Base-by-base conservation (phyloP, 768 basidiomycete species). In the Leucosporidium creatinivorum region DNA sequence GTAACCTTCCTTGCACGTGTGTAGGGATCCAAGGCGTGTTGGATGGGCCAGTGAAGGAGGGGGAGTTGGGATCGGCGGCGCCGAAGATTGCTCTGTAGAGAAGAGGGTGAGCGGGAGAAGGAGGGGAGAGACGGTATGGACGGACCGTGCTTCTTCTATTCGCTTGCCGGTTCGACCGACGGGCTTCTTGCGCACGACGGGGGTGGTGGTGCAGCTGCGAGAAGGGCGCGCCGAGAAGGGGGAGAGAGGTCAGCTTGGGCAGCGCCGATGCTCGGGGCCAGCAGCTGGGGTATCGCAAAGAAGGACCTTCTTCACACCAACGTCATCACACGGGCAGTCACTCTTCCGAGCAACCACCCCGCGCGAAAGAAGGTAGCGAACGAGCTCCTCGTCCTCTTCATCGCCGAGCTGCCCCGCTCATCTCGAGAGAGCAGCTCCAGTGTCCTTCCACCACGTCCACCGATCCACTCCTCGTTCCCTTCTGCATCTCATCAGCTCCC, bases 1-100 rank as follows among this genome's bases (percentile, higher is more conserved):
- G 30, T 1, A 64, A 57, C 0, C 58, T n/a, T 21, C 44, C 36
- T 5, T 47, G n/a, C 9, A 60, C 19, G 44, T 52, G 25, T 9
- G 39, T 48, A n/a, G 54, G 63, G 13, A 73, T 58, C 68, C 68
- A 73, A 3, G 71, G 71, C 36, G 71, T 63, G 54, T 68, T 72
- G 13, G 61, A 62, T 4, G 66, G 57, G 15, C 62, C 65, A 54
- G 68, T 67, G 30, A 69, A 44, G 13, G 58, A 59, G 3, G 60
- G 57, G 0, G 68, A 33, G 15, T n/a, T 55, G 4, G 66, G 51
- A 26, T 69, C 68, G 21, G 71, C 65, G 9, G 63, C 59, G 17
- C 68, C 71, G 33, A 73, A 73, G 12, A 64, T 73, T 0, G 71
- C 71, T 33, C 71, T 63, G 61, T 12, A 13, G 39, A 13, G 15